Conservation (phyloP, 352 stramenopile species). For the Globisporangium spinosum region DNA sequence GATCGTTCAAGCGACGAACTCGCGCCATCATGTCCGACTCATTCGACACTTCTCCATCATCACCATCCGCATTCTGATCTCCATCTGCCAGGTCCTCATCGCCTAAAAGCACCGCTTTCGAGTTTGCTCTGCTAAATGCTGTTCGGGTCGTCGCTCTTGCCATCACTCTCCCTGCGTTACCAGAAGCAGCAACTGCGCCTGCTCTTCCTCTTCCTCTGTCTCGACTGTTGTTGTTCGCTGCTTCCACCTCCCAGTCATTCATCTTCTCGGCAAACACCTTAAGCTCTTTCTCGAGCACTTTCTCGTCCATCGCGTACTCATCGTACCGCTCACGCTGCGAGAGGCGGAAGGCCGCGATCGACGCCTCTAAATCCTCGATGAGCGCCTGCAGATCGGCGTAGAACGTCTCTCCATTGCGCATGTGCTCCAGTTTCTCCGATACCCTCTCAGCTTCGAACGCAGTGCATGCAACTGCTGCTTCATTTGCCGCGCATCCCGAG, state of each 20-base stretch:
- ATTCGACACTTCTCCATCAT: slow-evolving; percentile 4
- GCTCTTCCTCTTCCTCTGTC: neutral
- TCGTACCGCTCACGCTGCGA: slow-evolving; percentile 41
- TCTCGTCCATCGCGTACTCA: slow-evolving; percentile 47
- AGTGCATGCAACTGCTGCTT: slow-evolving; percentile 35
- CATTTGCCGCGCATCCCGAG: slow-evolving; percentile 31
- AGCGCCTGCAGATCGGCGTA: slow-evolving; percentile 44
- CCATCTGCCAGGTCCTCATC: neutral
- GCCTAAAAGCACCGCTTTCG: neutral
- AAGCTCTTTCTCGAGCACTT: slow-evolving; percentile 53
- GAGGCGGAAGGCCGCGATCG: slow-evolving; percentile 33
- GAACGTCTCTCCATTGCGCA: slow-evolving; percentile 43
- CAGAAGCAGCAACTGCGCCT: neutral
- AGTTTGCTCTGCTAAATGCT: neutral
- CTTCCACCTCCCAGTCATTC: slow-evolving; percentile 37
- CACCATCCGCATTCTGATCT: neutral
- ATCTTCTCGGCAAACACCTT: slow-evolving; percentile 37
- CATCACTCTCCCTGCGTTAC: neutral
- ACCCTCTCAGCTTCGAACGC: slow-evolving; percentile 27
- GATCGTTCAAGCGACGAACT: slow-evolving; percentile 48
- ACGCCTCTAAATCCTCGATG: slow-evolving; percentile 51
- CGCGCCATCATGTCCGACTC: slow-evolving; percentile 38
- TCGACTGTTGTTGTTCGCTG: neutral
- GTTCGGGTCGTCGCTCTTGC: slow-evolving; percentile 3
- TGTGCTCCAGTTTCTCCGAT: slow-evolving; percentile 39